A percentile compares a stretch with the other conserved stretches of the same genome.
Conservation (phyloP, 129 eudicot genomes). For the Helianthus tuberosus region DNA sequence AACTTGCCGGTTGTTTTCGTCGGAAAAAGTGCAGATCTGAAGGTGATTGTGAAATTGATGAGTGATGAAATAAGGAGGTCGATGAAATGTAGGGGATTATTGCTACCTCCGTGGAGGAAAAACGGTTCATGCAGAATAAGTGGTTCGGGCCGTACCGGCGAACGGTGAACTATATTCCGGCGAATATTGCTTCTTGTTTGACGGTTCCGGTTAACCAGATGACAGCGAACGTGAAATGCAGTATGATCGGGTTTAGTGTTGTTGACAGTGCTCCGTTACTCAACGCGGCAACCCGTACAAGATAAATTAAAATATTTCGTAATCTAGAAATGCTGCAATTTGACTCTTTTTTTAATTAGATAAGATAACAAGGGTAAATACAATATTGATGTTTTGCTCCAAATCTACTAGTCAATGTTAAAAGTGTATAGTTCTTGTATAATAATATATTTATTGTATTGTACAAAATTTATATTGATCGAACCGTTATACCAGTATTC, state of each 20-base stretch:
- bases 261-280: conserved; percentile 42
- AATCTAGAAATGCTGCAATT: conserved; percentile 25
- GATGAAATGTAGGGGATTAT: conserved; percentile 55
- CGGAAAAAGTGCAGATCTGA: conserved; percentile 51
- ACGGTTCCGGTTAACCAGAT: conserved; percentile 23
- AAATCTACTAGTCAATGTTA: background rate
- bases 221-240: conserved; percentile 45
- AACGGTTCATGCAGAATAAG: conserved; percentile 85
- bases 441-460: too few species aligned
- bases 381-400: background rate
- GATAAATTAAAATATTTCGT: conserved; percentile 36
- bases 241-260: conserved; percentile 74
- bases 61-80: conserved; percentile 62
- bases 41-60: conserved; percentile 48
- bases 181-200: background rate
- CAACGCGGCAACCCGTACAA: conserved; percentile 58
- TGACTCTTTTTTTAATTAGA: conserved; percentile 1
- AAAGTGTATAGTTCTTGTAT: background rate
- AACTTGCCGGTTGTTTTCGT: conserved; percentile 56
- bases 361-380: conserved; percentile 14
- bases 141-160: conserved; percentile 86
- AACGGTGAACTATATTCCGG: conserved; percentile 43
- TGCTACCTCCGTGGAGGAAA: conserved; percentile 90
- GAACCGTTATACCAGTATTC: background rate
- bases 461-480: too few species aligned